These are phyloP conservation scores for Arabis hirsuta DNA, from an alignment of 345 rosid species.

Conservation along the genomic window DNA sequence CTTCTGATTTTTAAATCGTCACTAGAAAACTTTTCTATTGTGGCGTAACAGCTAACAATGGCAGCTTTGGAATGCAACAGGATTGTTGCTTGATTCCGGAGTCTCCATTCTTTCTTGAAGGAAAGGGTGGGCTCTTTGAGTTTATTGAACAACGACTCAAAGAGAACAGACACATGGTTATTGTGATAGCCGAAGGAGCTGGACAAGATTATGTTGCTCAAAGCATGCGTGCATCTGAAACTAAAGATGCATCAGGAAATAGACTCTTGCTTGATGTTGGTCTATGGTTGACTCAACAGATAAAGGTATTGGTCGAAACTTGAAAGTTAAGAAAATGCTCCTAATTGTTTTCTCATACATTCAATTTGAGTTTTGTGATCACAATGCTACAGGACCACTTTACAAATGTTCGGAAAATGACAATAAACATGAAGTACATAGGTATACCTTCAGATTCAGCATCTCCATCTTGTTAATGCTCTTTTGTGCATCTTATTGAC, in stretches of 20 bases:
- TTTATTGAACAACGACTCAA: slow-evolving; percentile 73
- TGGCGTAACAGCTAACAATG: slow-evolving; percentile 13
- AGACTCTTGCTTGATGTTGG: slow-evolving; percentile 91
- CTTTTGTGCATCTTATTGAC: slow-evolving; percentile 16
- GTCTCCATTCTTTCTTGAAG: slow-evolving; percentile 92
- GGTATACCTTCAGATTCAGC: slow-evolving; percentile 51
- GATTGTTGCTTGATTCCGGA: slow-evolving; percentile 99
- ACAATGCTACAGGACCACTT: slow-evolving; percentile 72
- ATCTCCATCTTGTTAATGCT: slow-evolving; percentile 9
- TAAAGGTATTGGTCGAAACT: slow-evolving; percentile 58
- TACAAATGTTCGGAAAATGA: slow-evolving; percentile 63
- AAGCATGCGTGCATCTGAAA: slow-evolving; percentile 52
- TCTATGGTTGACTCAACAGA: slow-evolving; percentile 81
- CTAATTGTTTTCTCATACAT: slow-evolving; percentile 22
- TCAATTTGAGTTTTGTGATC: background rate
- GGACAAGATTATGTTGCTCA: slow-evolving; percentile 84
- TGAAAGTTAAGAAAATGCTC: background rate
- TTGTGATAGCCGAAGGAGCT: slow-evolving; percentile 96
- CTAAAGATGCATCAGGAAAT: slow-evolving; percentile 92
- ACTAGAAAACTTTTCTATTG: background rate
- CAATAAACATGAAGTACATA: slow-evolving; percentile 84
- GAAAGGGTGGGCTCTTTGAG: slow-evolving; percentile 85
- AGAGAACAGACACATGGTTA: slow-evolving; percentile 82
- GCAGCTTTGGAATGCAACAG: slow-evolving; percentile 53
- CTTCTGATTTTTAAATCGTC: slow-evolving; percentile 4